Conservation (phyloP, 306 rosid species). For the Acacia acuminata region DNA sequence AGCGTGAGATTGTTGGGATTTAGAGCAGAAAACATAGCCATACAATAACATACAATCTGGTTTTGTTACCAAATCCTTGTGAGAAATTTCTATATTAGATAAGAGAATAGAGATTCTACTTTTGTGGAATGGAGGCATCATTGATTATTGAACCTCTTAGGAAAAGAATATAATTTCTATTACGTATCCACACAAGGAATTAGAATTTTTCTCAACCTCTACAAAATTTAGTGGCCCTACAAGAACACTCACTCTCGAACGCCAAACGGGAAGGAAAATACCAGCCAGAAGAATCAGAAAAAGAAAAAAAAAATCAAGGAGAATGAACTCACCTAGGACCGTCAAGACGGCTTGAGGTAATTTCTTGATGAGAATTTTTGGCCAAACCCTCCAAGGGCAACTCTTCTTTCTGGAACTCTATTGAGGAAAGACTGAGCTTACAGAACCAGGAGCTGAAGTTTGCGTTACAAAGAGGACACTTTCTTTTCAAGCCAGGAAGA, state of each 20-base stretch:
- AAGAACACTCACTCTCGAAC: not conserved
- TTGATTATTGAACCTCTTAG: too few relatives aligned
- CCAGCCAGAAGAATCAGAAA: not conserved
- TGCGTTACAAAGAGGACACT: slow-evolving; percentile 66
- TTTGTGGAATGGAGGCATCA: too few relatives aligned
- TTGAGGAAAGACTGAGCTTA: slow-evolving; percentile 37
- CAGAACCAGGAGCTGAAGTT: slow-evolving; percentile 54
- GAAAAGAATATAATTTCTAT: too few relatives aligned
- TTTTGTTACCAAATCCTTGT: too few relatives aligned
- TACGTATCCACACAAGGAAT: too few relatives aligned
- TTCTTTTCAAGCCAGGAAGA: slow-evolving; percentile 41
- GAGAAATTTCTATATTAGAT: too few relatives aligned
- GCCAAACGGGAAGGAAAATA: not conserved
- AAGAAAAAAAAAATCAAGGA: not conserved
- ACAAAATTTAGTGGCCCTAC: too few relatives aligned
- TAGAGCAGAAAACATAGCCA: too few relatives aligned
- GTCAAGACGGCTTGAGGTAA: not conserved
- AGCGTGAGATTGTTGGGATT: too few relatives aligned
- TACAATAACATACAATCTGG: too few relatives aligned
- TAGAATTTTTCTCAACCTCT: too few relatives aligned
- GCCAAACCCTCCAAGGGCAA: slow-evolving; percentile 21
- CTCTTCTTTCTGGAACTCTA: slow-evolving; percentile 36
- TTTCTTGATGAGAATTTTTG: slow-evolving; percentile 7
- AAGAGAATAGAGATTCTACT: too few relatives aligned
- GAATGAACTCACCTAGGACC: slow-evolving; percentile 14